A percentile compares a stretch with the other conserved stretches of the same genome.
phyloP scores from a whole-genome alignment of 305 asterid species.

The Withania somnifera region DNA sequence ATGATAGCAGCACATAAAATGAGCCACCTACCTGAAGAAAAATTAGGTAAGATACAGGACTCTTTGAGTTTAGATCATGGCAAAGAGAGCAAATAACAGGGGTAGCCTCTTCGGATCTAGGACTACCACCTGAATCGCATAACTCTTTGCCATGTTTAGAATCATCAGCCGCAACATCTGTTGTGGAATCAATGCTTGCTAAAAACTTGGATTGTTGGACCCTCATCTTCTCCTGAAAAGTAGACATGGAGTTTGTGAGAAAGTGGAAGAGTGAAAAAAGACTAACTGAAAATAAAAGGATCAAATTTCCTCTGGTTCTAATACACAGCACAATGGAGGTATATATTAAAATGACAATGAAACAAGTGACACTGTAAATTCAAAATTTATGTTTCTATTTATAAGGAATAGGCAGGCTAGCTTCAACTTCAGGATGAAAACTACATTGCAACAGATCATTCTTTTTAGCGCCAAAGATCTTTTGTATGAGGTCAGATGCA shows the following conservation, averaged over 20 bases:
- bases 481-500: background rate
- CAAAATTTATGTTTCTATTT: background rate
- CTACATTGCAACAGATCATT: background rate
- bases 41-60: constrained; percentile 71
- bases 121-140: constrained; percentile 27
- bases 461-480: background rate
- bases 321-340: background rate
- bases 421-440: constrained; percentile 4
- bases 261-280: constrained; percentile 2
- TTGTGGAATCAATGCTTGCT: constrained; percentile 49
- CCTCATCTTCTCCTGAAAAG: constrained; percentile 77
- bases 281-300: background rate
- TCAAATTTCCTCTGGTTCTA: background rate
- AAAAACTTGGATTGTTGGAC: constrained; percentile 86
- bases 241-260: background rate
- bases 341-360: background rate
- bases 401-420: background rate
- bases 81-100: constrained; percentile 86
- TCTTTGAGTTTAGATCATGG: constrained; percentile 62
- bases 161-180: constrained; percentile 51
- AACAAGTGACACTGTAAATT: background rate
- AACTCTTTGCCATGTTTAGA: constrained; percentile 36
- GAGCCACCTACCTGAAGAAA: constrained; percentile 74
- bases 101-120: constrained; percentile 39
- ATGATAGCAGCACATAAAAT: background rate